These are phyloP conservation scores for Poterioochromonas sp. DNA, from an alignment of 352 stramenopile species.

Conservation along the genomic window DNA sequence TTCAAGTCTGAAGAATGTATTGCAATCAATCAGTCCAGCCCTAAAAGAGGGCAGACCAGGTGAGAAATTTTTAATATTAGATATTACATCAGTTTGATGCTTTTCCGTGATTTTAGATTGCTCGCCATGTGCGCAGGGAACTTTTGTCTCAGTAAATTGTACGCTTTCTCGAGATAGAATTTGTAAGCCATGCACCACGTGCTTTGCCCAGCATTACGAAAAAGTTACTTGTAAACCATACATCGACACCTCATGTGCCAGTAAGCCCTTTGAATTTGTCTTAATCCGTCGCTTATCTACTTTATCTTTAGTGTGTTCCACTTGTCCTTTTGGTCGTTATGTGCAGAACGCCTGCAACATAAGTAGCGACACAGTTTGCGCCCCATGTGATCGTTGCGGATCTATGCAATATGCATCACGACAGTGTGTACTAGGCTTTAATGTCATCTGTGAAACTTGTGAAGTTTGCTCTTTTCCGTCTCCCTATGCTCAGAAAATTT, in stretches of 20 bases:
- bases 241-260: not conserved
- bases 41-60: no score
- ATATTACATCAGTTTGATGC: no score
- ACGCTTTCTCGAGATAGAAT: not conserved
- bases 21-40: no score
- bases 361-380: not conserved
- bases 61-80: no score
- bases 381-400: not conserved
- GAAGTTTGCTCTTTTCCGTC: not conserved
- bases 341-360: not conserved
- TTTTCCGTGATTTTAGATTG: no score
- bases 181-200: not conserved
- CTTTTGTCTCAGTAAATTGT: not conserved
- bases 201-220: not conserved
- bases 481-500: no score
- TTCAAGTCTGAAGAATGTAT: no score
- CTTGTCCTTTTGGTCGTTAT: slow-evolving; percentile 6
- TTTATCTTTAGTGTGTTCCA: not conserved
- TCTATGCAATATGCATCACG: not conserved
- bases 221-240: not conserved
- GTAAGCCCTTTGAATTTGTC: not conserved
- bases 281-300: no score
- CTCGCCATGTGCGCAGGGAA: not conserved
- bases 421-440: not conserved
- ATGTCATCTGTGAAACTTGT: not conserved